A percentile compares a stretch with the other conserved stretches of the same genome.
These are phyloP conservation scores for Ophiocordyceps robertsii DNA, from an alignment of 2,329 filamentous ascomycete genomes.

Conservation along the genomic window DNA sequence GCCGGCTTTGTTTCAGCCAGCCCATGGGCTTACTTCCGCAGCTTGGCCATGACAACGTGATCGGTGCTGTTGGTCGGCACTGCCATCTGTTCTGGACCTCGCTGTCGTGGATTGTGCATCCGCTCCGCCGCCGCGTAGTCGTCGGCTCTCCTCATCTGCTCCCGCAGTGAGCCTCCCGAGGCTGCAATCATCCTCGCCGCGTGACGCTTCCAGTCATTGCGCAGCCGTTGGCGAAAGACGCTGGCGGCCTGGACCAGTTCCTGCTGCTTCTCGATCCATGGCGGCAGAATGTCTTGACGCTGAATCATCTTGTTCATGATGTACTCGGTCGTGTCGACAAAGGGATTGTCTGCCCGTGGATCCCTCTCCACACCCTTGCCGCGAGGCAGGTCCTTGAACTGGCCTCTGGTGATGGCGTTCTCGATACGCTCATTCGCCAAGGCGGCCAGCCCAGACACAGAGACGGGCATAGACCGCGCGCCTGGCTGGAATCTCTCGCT, in stretches of 20 bases:
- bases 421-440: conserved; percentile 88
- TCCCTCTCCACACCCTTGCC: conserved; percentile 76
- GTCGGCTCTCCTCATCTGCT: conserved; percentile 58
- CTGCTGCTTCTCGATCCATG: conserved; percentile 98
- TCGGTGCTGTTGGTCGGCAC: conserved; percentile 32
- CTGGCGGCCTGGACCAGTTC: conserved; percentile 59
- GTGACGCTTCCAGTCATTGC: conserved; percentile 75
- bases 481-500: conserved; percentile 68
- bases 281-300: conserved; percentile 85
- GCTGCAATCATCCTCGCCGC: conserved; percentile 67
- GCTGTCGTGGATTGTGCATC: conserved; percentile 42
- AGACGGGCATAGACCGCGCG: conserved; percentile 59
- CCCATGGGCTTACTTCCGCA: conserved; percentile 17
- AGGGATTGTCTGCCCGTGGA: conserved; percentile 69
- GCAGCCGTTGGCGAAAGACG: conserved; percentile 59
- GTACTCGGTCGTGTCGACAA: conserved; percentile 92
- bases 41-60: conserved; percentile 29
- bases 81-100: conserved; percentile 27
- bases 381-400: conserved; percentile 72
- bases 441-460: conserved; percentile 64
- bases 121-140: conserved; percentile 66
- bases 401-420: conserved; percentile 80
- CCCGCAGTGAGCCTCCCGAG: conserved; percentile 58
- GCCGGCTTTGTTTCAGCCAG: conserved; percentile 3
- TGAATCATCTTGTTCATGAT: conserved; percentile 99